Conservation (phyloP, 192 early-diverging fungal species). For the Coemansia guatemalensis region DNA sequence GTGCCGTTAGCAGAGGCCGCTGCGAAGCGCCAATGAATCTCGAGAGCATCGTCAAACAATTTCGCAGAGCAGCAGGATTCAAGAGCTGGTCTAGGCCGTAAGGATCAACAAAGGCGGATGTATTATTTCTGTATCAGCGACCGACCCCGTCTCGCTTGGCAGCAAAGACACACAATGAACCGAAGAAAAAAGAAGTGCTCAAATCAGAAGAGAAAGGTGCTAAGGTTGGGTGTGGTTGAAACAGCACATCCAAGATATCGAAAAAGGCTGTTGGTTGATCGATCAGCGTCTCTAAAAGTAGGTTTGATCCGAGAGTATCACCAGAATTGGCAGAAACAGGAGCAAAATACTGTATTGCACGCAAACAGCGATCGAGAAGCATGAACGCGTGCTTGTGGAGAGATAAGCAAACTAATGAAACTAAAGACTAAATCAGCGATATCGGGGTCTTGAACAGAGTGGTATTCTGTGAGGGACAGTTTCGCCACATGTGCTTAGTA, state of each 20-base stretch:
- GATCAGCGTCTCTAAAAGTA: background rate
- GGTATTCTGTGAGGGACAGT: background rate
- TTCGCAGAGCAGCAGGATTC: too few relatives aligned
- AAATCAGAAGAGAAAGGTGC: background rate
- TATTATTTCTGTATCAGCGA: too few relatives aligned
- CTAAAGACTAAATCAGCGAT: background rate
- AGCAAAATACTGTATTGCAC: background rate
- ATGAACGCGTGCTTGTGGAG: slow-evolving; percentile 1
- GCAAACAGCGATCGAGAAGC: too few relatives aligned
- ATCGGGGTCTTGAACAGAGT: background rate
- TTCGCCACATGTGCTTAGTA: slow-evolving; percentile 23
- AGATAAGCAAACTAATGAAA: slow-evolving; percentile 4
- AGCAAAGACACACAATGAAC: too few relatives aligned
- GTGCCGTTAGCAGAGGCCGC: background rate
- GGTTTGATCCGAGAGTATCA: too few relatives aligned
- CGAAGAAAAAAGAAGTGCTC: slow-evolving; percentile 3
- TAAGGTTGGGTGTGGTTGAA: background rate
- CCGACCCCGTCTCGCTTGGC: too few relatives aligned
- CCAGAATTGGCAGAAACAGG: background rate
- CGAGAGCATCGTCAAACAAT: too few relatives aligned
- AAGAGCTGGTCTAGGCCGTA: too few relatives aligned
- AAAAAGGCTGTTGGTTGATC: background rate
- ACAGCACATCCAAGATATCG: background rate
- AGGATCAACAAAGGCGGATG: too few relatives aligned
- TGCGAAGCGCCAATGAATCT: background rate